A percentile compares a stretch with the other conserved stretches of the same genome.
Evolutionary conservation across 345 rosid genomes (phyloP).

Genomic region (Acer saccharum): DNA sequence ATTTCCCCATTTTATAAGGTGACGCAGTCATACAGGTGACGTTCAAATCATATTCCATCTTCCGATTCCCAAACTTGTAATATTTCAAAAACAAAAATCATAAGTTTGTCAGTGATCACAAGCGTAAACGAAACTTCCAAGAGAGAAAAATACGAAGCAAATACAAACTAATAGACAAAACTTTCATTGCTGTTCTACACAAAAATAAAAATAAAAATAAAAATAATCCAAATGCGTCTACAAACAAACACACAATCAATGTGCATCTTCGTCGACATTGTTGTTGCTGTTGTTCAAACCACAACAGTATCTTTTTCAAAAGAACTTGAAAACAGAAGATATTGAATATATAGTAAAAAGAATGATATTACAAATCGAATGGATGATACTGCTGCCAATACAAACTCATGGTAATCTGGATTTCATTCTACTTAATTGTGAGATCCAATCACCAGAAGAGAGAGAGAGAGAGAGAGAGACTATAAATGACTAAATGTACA

Average conservation of each 20-base stretch:
- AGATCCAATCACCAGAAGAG: slow-evolving; percentile 33
- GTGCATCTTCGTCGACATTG: not conserved
- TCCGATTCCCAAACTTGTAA: too few relatives aligned
- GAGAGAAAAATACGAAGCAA: too few relatives aligned
- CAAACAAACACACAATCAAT: not conserved
- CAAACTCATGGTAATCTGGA: slow-evolving; percentile 6
- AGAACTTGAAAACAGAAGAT: not conserved
- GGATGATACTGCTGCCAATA: slow-evolving; percentile 20
- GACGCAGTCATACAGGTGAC: too few relatives aligned
- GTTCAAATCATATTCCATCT: too few relatives aligned
- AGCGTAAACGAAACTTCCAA: too few relatives aligned
- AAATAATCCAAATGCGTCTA: not conserved
- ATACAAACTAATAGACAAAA: not conserved
- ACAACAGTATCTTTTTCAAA: not conserved
- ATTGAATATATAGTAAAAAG: slow-evolving; percentile 30
- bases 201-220: not conserved
- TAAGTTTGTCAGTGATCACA: too few relatives aligned
- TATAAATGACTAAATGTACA: slow-evolving; percentile 40
- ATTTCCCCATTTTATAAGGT: too few relatives aligned
- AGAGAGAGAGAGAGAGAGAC: slow-evolving; percentile 13
- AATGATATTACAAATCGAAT: slow-evolving; percentile 60
- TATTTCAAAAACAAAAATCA: too few relatives aligned
- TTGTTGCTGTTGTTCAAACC: too few relatives aligned
- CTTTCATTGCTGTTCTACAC: slow-evolving; percentile 1
- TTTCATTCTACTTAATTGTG: slow-evolving; percentile 11